phyloP scores from a whole-genome alignment of 2,329 filamentous ascomycete species.

The Grosmannia huntii region DNA sequence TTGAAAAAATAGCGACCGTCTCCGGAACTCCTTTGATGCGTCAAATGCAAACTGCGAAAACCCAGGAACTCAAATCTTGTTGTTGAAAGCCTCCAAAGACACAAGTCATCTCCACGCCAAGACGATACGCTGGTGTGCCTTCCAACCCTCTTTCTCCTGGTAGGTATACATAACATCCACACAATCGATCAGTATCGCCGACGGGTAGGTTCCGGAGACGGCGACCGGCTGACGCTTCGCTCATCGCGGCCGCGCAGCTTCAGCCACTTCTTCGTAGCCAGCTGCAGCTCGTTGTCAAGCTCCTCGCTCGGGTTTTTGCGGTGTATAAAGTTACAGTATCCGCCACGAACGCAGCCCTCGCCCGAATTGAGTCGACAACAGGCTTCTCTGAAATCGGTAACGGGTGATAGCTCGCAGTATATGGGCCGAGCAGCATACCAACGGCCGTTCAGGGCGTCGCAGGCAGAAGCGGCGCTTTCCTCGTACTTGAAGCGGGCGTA shows the following conservation, averaged over 20 bases:
- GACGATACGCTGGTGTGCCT: neutral
- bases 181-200: constrained; percentile 42
- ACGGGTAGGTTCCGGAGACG: constrained; percentile 72
- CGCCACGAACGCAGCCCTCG: constrained; percentile 88
- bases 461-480: constrained; percentile 84
- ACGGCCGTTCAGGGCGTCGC: constrained; percentile 83
- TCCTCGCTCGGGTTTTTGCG: constrained; percentile 87
- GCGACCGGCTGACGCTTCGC: constrained; percentile 68
- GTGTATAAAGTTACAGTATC: constrained; percentile 99
- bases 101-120: neutral
- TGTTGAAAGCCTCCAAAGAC: constrained; percentile 20
- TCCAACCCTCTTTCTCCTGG: too few relatives aligned
- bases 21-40: neutral
- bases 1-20: neutral
- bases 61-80: constrained; percentile 20
- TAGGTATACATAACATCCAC: too few relatives aligned
- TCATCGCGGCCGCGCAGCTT: constrained; percentile 72
- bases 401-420: constrained; percentile 93
- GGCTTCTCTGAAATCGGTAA: constrained; percentile 95
- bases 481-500: constrained; percentile 99
- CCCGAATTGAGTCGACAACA: constrained; percentile 91
- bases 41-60: neutral
- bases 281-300: constrained; percentile 73
- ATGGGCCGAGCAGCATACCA: constrained; percentile 97
- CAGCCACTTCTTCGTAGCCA: constrained; percentile 95